phyloP scores from a whole-genome alignment of 306 rosid genomes.

The Pterocarpus santalinus region DNA sequence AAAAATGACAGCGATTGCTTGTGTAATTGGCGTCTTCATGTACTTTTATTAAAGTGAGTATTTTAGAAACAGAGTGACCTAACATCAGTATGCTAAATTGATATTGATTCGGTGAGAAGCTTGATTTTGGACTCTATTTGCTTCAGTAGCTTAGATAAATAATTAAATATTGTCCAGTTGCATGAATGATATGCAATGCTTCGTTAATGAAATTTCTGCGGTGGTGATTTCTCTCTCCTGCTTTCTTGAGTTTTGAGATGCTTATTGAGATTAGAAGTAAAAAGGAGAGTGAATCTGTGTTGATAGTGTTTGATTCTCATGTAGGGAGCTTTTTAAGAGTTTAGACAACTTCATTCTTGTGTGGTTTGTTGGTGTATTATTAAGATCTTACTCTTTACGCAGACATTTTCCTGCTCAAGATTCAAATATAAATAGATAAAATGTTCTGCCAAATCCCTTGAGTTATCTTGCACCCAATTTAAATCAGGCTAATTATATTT shows the following conservation, averaged over 20 bases:
- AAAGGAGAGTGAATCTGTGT: no score
- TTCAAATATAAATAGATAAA: no score
- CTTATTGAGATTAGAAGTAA: no score
- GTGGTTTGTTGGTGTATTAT: not conserved
- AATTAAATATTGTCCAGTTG: not conserved
- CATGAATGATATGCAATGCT: conserved; percentile 7
- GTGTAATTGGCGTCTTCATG: conserved; percentile 35
- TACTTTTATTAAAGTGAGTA: conserved; percentile 40
- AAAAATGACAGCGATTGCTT: conserved; percentile 43
- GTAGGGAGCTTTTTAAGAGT: no score
- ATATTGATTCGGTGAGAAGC: not conserved
- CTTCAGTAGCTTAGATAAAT: not conserved
- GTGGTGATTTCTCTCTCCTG: not conserved
- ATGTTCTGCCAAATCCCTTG: no score
- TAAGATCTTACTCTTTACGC: no score
- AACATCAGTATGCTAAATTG: no score
- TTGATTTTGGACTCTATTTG: not conserved
- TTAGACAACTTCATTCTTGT: not conserved
- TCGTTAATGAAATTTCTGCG: not conserved
- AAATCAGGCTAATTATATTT: no score
- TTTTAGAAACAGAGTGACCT: not conserved
- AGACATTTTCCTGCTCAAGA: no score
- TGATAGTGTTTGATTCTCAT: no score
- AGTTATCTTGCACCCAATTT: no score
- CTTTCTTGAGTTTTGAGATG: no score